Evolutionary conservation across 2,329 filamentous ascomycete species (phyloP), one percentile per base, ranked within the genome.

Genomic region (Penicillium paneum): DNA sequence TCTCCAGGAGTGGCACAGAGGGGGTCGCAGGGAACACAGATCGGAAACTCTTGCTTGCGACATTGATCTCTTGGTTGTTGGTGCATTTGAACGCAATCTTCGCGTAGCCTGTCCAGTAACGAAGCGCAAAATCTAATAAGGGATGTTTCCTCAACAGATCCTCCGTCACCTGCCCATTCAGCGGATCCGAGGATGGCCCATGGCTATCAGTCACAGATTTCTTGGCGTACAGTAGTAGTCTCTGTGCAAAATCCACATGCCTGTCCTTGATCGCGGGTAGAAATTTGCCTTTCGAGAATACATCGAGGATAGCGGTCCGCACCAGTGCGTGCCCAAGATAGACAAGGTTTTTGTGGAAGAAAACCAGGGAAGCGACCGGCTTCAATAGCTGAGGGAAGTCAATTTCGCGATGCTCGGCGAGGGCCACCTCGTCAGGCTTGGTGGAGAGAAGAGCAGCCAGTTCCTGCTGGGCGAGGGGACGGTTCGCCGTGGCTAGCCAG

Each of bases 101-200:
- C 38, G 80, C 71, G 57, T 82, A 78, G 7, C 67, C 67, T 24
- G 76, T 64, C 73, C 79, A 82, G 67, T 79, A 78, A 21, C 74
- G 72, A 5, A 77, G 59, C 28, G 76, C 69, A 58, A 79, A 81
- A 57, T 80, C 75, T 1, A 80, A 62, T 6, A 80, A 64, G 12
- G 70, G 65, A 48, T 77, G 64, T n/a, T 71, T 69, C n/a, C 72
- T 57, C 19, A 74, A 32, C 1, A 70, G 53, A 8, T 62, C 50
- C 19, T 52, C 59, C 2, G 61, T 64, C 15, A 69, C 66, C 13
- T 69, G 59, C 2, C 48, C 36, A 35, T 70, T 67, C 12, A 74
- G 49, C 6, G 64, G 55, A 0, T 55, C 56, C 4, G 74, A 39
- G 1, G 72, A 71, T 1, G 66, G 67, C 44, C 74, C 71, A 8